Base-by-base conservation (phyloP, 163 green algal genomes). In the Chlorella variabilis region DNA sequence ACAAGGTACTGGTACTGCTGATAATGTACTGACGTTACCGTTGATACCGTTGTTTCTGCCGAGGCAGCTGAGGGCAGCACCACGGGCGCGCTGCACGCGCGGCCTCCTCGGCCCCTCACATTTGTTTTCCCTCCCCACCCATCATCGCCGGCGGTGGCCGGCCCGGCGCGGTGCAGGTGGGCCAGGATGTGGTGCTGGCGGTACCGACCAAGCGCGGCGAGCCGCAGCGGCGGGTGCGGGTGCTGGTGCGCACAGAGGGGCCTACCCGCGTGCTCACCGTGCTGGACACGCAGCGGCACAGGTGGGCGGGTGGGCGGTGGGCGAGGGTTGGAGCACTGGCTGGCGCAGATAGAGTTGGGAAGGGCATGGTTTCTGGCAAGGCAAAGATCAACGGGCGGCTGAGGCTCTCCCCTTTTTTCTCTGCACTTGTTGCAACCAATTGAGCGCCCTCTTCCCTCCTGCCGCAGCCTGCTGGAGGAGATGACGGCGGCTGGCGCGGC, bases 191-290 rank as follows among this genome's bases (percentile, higher is more conserved):
- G n/a, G 9, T 83, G 48, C 51, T 88, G 42, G 4, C 51, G 5
- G 36, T 87, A n/a, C 85, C 81, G 0, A 15, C 29, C n/a, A 67
- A 68, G 2, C 48, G 65, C 1, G 75, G 54, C 23, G 66, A 83
- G 15, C 66, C 71, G 8, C 67, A 85, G 41, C 83, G 83, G 3
- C 51, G 27, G 0, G 63, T 95, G 59, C 80, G 86, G 33, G 75
- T 95, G 13, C 82, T 86, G 5, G 81, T 94, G 11, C 75, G 77
- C 25, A 90, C 91, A 8, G 93, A 97, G 67, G 94, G 94, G 0
- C 94, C 94, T 8, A 95, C 86, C n/a, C 82, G 93, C 27, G 93
- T 97, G 49, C 86, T 97, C 4, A 63, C 82, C 1, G 81, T 97
- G 0, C 51, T 93, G 1, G 93, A 96, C 82, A 51, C 78, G 2